Conservation (phyloP, 163 green algal species). For the Volvox carteri region DNA sequence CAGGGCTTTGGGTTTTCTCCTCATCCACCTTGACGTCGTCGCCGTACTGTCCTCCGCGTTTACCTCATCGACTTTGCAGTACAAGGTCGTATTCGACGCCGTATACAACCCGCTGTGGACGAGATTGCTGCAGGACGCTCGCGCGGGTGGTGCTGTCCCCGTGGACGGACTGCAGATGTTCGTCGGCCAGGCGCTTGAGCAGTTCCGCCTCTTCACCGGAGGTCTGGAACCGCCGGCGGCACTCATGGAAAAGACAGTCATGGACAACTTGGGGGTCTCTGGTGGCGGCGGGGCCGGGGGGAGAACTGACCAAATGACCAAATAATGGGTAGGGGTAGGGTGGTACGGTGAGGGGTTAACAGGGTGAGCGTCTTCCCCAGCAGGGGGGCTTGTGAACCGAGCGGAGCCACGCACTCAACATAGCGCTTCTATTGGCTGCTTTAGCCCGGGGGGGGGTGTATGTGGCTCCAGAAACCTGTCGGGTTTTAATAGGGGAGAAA, state of each 20-base stretch:
- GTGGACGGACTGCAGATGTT: slow-evolving; percentile 99
- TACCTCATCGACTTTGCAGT: slow-evolving; percentile 62
- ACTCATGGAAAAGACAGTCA: slow-evolving; percentile 78
- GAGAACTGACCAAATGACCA: not conserved
- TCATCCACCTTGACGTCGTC: too few relatives aligned
- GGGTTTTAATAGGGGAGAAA: too few relatives aligned
- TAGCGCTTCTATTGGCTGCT: too few relatives aligned
- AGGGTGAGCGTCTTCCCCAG: too few relatives aligned
- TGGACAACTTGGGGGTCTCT: slow-evolving; percentile 60
- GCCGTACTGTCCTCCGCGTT: not conserved
- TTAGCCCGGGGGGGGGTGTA: too few relatives aligned
- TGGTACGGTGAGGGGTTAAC: too few relatives aligned
- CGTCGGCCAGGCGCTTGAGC: slow-evolving; percentile 94
- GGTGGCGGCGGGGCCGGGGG: too few relatives aligned
- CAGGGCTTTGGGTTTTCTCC: too few relatives aligned
- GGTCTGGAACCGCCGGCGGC: slow-evolving; percentile 65
- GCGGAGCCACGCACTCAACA: too few relatives aligned
- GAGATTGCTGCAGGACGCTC: slow-evolving; percentile 82
- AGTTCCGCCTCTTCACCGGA: slow-evolving; percentile 94
- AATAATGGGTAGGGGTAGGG: too few relatives aligned
- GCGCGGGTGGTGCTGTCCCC: slow-evolving; percentile 70
- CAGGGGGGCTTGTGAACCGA: too few relatives aligned
- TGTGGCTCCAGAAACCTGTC: too few relatives aligned
- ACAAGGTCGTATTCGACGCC: slow-evolving; percentile 96
- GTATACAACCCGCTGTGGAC: slow-evolving; percentile 98